These are phyloP conservation scores for Exophiala phaeomuriformis DNA, from an alignment of 2,329 filamentous ascomycete species.

Conservation along the genomic window DNA sequence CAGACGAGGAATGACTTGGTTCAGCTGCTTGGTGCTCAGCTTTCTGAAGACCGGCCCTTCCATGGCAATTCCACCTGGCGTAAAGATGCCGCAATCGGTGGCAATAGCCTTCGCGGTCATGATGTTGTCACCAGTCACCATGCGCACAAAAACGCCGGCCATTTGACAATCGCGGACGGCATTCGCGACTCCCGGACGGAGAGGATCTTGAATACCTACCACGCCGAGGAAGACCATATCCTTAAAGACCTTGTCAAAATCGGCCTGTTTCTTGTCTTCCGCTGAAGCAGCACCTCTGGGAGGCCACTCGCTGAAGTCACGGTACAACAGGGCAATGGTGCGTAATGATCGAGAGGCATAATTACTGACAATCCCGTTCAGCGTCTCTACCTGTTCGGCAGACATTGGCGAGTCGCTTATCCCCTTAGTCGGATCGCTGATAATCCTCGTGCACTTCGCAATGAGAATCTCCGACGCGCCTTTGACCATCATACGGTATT, in stretches of 20 bases:
- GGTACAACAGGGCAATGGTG: constrained; percentile 76
- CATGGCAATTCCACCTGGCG: constrained; percentile 61
- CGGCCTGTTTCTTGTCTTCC: constrained; percentile 54
- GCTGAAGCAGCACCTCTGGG: constrained; percentile 53
- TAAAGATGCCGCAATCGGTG: constrained; percentile 68
- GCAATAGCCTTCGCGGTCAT: constrained; percentile 73
- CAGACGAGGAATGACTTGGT: constrained; percentile 59
- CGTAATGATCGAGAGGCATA: constrained; percentile 75
- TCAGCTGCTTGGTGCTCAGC: constrained; percentile 57
- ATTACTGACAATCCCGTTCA: constrained; percentile 63
- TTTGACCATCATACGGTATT: constrained; percentile 52
- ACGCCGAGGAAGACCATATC: constrained; percentile 62
- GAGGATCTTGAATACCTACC: constrained; percentile 74
- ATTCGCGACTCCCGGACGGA: constrained; percentile 65
- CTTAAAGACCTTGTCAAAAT: constrained; percentile 60
- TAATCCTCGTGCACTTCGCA: constrained; percentile 43
- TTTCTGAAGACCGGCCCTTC: constrained; percentile 73
- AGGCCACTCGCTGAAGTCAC: constrained; percentile 79
- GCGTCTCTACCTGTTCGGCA: constrained; percentile 48
- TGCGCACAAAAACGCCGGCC: constrained; percentile 71
- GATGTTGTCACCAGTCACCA: constrained; percentile 80
- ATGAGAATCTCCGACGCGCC: constrained; percentile 48
- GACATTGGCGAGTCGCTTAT: constrained; percentile 45
- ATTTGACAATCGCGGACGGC: constrained; percentile 66
- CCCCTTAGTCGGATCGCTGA: constrained; percentile 55